Percentiles rank a stretch among this genome's conserved stretches.
phyloP scores from a whole-genome alignment of 1,139 yeast species.

The Fermentozyma sake region DNA sequence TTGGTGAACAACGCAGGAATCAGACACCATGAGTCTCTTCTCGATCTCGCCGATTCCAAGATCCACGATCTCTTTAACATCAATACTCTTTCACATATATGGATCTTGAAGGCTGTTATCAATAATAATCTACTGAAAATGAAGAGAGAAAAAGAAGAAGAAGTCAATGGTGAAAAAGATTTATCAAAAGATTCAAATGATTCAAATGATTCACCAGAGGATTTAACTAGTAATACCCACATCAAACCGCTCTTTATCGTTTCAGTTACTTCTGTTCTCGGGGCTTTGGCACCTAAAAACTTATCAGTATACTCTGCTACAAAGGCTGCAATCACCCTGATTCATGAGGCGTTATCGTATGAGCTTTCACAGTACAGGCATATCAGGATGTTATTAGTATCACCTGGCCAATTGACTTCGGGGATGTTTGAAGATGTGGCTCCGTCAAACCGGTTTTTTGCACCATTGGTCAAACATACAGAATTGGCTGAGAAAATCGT shows the following conservation, averaged over 20 bases:
- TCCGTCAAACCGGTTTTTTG: conserved; percentile 56
- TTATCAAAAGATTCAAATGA: no score
- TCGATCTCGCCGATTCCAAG: conserved; percentile 27
- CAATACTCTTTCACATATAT: conserved; percentile 55
- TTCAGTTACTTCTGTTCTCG: conserved; percentile 65
- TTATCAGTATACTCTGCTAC: conserved; percentile 63
- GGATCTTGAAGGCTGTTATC: conserved; percentile 43
- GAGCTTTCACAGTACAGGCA: conserved; percentile 33
- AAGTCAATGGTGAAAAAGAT: conserved; percentile 11
- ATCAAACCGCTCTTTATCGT: conserved; percentile 47
- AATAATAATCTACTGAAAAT: conserved; percentile 17
- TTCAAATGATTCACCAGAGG: no score
- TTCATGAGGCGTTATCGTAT: conserved; percentile 54
- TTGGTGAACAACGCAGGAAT: conserved; percentile 76
- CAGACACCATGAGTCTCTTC: conserved; percentile 44
- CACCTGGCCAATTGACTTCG: conserved; percentile 67
- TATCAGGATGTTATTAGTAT: conserved; percentile 45
- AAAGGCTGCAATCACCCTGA: conserved; percentile 56
- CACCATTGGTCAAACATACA: conserved; percentile 52
- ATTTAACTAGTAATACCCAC: no score
- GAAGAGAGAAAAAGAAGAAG: conserved; percentile 9
- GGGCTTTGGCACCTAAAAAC: conserved; percentile 65
- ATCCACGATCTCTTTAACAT: conserved; percentile 42
- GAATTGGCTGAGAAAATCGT: conserved; percentile 43
- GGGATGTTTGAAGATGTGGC: conserved; percentile 58